Evolutionary conservation across 331 rosid genomes (phyloP), one percentile per base, ranked within the genome.

Genomic region (Dryas integrifolia): DNA sequence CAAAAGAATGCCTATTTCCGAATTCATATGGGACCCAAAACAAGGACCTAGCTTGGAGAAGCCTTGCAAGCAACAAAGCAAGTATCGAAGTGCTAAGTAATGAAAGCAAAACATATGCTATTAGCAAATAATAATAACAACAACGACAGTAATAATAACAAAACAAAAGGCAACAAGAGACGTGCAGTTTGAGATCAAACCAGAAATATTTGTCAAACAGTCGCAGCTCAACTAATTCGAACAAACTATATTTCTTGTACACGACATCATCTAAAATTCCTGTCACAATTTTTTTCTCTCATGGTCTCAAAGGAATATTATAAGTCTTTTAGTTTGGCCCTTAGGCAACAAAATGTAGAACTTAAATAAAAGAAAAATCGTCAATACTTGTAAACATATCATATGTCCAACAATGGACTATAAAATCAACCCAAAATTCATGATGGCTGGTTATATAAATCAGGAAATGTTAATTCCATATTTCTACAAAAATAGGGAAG

Each of bases 41-140:
- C 43, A 58, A 58, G 64, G 63, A 59, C 44, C 65, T 12, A 13
- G 10, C 65, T 60, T 60, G 10, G 35, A 18, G 46, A 60, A 60
- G 46, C 45, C 46, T 60, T 60, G 8, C 46, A 60, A 60, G 11
- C 6, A 18, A 41, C 18, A 45, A 60, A 60, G 18, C 24, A 60
- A 13, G 38, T 1, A 18, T 3, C 51, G 16, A 53, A 57, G 15
- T 51, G 49, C 60, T 68, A 10, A 14, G 63, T 51, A 56, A 51
- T 39, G 15, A 40, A 11, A 68, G 21, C 4, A 49, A 38, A 12
- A 11, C 14, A 35, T 21, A 38, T 12, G 5, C 13, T 38, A 59
- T 38, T 45, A 59, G 38, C 21, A 59, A 6, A 59, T 38, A 58
- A 58, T 30, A 30, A 30, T 30, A 30, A 30, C 3, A 30, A 30